Conservation (phyloP, 345 rosid genomes). For the Citrus sp. region DNA sequence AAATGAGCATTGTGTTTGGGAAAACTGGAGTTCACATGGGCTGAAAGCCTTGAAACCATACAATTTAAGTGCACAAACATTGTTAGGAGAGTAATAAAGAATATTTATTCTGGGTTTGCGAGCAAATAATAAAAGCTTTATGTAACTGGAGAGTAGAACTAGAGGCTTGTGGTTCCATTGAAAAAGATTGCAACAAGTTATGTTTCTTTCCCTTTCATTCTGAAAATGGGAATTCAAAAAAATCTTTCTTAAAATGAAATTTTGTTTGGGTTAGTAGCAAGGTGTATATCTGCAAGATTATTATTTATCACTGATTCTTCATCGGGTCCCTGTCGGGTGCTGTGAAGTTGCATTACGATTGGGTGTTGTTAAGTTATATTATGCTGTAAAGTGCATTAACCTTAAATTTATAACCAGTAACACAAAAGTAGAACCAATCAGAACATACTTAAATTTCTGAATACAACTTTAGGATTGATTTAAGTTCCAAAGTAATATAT, state of each 20-base stretch:
- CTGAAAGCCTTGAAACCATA: background rate
- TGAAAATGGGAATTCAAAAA: background rate
- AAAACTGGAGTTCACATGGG: background rate
- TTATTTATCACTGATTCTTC: no score
- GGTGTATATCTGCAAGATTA: no score
- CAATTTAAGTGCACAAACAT: background rate
- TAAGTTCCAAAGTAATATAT: no score
- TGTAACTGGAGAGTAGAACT: background rate
- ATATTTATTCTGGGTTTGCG: background rate
- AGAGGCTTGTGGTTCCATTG: background rate
- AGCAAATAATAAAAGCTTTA: background rate
- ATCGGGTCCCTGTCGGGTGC: no score
- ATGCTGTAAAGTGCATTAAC: no score
- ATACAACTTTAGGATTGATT: no score
- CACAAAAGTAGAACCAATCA: no score
- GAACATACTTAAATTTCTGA: no score
- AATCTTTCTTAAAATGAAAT: background rate
- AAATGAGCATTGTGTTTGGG: background rate
- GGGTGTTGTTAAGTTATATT: no score
- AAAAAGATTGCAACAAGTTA: background rate
- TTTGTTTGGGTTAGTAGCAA: background rate
- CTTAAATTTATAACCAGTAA: no score
- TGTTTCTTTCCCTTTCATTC: background rate
- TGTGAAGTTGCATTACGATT: no score
- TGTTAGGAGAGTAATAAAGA: background rate